Evolutionary conservation across 2,329 filamentous ascomycete genomes (phyloP), one percentile per base, ranked within the genome.

Genomic region (Macroventuria anomochaeta): DNA sequence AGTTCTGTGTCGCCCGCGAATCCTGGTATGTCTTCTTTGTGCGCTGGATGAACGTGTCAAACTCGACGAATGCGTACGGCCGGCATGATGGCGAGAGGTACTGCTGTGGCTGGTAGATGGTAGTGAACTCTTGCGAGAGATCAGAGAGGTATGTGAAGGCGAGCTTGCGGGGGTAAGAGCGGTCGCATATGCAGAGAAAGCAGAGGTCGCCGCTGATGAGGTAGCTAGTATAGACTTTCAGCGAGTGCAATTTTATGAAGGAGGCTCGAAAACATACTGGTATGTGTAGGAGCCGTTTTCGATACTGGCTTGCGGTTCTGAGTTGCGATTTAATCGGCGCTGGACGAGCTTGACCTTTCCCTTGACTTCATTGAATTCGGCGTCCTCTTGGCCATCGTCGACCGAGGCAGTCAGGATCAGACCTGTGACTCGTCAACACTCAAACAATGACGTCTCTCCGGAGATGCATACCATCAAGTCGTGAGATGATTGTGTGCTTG

Each of bases 61-160:
- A 99, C 74, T 96, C 92, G 81, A 96, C 93, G 74, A 96, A 97
- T 55, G 92, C 93, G 78, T 97, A 99, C 5, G 95, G 93, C 20
- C 93, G 90, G 62, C 96, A 85, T 28, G 82, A 80, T 0, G 90
- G 85, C 34, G 84, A 86, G 69, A 89, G 85, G 65, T 96, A 88
- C 77, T 95, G 89, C 50, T 82, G 73, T 15, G 84, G 73, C 40
- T 87, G 84, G 81, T 99, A 96, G 52, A 88, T 92, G 62, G 87
- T 93, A 59, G 87, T 87, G 82, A 99, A 99, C 80, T 99, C 95
- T 75, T 86, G 85, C 54, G 90, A 85, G 48, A 99, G 85, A 80
- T 99, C 95, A 67, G 91, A 87, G 57, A 99, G 91, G 83, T 97
- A 99, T 57, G 93, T 97, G 78, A 99, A 96, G 71, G 96, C 93